Conservation (phyloP, 139 green algal genomes). For the Auxenochlorella pyrenoidosa region DNA sequence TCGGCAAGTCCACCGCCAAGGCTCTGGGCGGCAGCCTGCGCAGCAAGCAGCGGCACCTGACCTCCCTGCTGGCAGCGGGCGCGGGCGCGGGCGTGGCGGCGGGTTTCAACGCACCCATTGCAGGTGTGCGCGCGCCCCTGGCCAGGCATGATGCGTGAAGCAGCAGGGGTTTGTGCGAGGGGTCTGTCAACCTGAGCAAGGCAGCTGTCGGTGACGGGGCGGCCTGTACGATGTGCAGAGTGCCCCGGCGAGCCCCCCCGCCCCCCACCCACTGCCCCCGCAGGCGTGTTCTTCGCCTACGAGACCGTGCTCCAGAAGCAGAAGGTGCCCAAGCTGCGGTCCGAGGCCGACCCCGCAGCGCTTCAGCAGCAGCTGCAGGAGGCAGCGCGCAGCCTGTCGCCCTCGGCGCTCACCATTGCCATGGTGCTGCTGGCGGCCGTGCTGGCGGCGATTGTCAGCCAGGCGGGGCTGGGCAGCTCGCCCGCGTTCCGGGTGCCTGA, state of each 20-base stretch:
- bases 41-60: constrained; percentile 67
- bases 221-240: no score
- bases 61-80: constrained; percentile 86
- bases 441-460: constrained; percentile 70
- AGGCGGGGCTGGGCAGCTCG: constrained; percentile 70
- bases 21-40: constrained; percentile 68
- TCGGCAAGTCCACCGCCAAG: constrained; percentile 81
- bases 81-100: constrained; percentile 90
- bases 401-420: constrained; percentile 57
- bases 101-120: constrained; percentile 95
- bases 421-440: constrained; percentile 83
- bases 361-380: constrained; percentile 8
- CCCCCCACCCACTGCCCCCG: neutral
- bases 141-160: no score
- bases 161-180: no score
- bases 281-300: constrained; percentile 94
- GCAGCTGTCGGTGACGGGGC: no score
- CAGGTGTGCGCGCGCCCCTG: constrained; percentile 16
- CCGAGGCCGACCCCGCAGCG: neutral
- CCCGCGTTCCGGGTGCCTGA: constrained; percentile 75
- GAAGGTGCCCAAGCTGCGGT: neutral
- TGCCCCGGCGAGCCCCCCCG: no score
- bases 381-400: neutral
- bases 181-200: no score
- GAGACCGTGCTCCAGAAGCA: constrained; percentile 83